Percentiles rank a stretch among this genome's conserved stretches.
Conservation (phyloP, 2,329 filamentous ascomycete species). For the Colletotrichum theobromicola region DNA sequence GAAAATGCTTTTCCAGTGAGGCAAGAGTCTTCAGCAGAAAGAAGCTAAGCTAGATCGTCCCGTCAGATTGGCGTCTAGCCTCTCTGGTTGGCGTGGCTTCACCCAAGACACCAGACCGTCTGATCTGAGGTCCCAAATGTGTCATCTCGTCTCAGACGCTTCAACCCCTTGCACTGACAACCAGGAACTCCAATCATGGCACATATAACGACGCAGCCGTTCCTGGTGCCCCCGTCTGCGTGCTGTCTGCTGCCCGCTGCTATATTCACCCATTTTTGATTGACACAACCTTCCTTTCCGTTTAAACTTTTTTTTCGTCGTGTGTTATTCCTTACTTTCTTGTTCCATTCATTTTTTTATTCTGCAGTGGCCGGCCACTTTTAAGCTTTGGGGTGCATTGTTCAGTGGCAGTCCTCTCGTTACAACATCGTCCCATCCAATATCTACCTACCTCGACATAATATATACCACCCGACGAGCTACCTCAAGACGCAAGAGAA, state of each 20-base stretch:
- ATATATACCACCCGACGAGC: background rate
- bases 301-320: background rate
- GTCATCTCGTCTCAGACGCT: slow-evolving; percentile 23
- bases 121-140: slow-evolving; percentile 23
- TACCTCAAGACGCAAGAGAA: background rate
- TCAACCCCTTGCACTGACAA: slow-evolving; percentile 5
- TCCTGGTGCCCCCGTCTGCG: background rate
- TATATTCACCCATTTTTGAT: background rate
- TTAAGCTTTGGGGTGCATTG: background rate
- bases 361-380: slow-evolving; percentile 24
- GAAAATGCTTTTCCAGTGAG: background rate
- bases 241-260: background rate
- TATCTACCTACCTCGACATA: background rate
- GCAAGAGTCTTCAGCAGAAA: background rate
- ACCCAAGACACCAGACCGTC: slow-evolving; percentile 21
- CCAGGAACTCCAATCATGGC: background rate
- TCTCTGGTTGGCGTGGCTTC: background rate
- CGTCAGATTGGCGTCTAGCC: background rate
- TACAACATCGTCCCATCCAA: background rate
- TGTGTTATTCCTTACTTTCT: background rate
- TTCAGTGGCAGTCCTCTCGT: background rate
- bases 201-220: slow-evolving; percentile 9
- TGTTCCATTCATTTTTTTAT: background rate
- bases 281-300: background rate
- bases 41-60: background rate